Evolutionary conservation across 1,284 basidiomycete species (phyloP).

Genomic region (Puccinia brachypodii): DNA sequence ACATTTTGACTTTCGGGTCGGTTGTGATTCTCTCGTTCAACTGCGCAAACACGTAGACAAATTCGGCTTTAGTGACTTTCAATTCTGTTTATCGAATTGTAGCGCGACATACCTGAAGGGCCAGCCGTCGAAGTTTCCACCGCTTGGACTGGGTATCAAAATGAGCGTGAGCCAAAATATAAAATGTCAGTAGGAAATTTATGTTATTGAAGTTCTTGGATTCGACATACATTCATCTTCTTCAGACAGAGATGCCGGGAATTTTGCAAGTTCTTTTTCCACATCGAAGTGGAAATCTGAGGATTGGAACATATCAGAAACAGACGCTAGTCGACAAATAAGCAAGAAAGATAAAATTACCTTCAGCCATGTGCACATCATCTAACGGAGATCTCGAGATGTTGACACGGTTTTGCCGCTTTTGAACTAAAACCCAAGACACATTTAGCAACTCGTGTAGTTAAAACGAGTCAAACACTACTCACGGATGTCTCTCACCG

Average conservation of each 20-base stretch:
- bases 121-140: not conserved
- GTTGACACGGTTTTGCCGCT: slow-evolving; percentile 1
- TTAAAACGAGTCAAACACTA: not conserved
- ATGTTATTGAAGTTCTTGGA: not conserved
- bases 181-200: not conserved
- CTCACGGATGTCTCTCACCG: slow-evolving; percentile 42
- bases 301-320: not conserved
- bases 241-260: not conserved
- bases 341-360: not conserved
- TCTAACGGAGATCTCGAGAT: not conserved
- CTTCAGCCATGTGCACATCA: slow-evolving; percentile 2
- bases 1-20: not conserved
- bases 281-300: slow-evolving; percentile 35
- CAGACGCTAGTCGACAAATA: not conserved
- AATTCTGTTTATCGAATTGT: not conserved
- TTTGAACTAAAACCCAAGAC: slow-evolving; percentile 21
- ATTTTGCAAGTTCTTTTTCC: slow-evolving; percentile 7
- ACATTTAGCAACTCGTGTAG: not conserved
- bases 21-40: not conserved
- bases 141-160: not conserved
- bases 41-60: not conserved
- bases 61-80: not conserved
- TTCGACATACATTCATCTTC: slow-evolving; percentile 2
- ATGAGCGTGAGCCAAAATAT: not conserved
- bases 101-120: not conserved